A percentile compares a stretch with the other conserved stretches of the same genome.
These are phyloP conservation scores for Raphanus hybrid DNA, from an alignment of 441 rosid species.

Conservation along the genomic window DNA sequence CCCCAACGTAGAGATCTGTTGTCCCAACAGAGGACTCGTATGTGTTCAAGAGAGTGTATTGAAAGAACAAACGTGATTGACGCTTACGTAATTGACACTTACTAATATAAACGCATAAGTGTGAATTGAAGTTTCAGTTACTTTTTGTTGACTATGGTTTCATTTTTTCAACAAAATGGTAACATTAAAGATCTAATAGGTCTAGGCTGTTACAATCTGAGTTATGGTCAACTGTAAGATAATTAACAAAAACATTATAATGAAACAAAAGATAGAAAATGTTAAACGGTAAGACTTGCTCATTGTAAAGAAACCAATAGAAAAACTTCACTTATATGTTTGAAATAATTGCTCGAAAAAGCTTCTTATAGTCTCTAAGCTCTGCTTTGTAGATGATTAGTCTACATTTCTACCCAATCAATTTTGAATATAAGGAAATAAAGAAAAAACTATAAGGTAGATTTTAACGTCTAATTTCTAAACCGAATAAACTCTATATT, in stretches of 20 bases:
- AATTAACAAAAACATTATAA: too few species aligned
- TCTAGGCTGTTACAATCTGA: too few species aligned
- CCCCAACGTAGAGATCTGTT: neutral
- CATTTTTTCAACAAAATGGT: neutral
- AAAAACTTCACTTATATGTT: too few species aligned
- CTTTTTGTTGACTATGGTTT: neutral
- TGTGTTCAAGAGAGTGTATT: constrained; percentile 49
- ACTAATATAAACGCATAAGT: neutral
- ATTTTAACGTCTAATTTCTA: neutral
- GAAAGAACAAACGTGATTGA: constrained; percentile 43
- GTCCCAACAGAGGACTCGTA: constrained; percentile 39
- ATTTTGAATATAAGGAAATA: neutral
- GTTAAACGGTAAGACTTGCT: too few species aligned
- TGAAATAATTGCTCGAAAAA: neutral
- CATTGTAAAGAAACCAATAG: too few species aligned
- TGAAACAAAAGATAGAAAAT: too few species aligned
- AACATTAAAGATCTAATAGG: too few species aligned
- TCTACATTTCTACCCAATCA: neutral
- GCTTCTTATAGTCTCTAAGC: neutral
- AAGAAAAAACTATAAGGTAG: neutral
- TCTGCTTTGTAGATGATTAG: neutral
- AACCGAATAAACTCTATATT: neutral
- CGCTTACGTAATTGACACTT: too few species aligned
- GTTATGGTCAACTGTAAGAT: too few species aligned
- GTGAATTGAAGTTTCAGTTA: neutral